Conservation (phyloP, 169 alveolate species). For the Eimeria sp. region DNA sequence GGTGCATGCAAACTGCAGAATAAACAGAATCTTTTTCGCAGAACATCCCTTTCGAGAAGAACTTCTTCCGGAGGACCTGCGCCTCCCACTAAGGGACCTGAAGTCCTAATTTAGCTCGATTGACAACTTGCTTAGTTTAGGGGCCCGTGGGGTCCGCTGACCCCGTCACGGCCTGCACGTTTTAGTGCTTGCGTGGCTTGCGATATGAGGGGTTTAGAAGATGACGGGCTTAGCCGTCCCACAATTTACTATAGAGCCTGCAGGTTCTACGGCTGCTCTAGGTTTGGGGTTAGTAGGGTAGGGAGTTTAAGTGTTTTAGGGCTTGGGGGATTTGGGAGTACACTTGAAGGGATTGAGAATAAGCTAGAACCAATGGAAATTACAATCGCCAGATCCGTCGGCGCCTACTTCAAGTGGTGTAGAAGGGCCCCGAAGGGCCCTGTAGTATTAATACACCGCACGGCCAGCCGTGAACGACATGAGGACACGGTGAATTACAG, state of each 20-base stretch:
- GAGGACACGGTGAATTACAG: background rate
- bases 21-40: slow-evolving; percentile 97
- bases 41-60: slow-evolving; percentile 93
- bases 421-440: background rate
- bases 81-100: slow-evolving; percentile 84
- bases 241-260: background rate
- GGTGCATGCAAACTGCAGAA: slow-evolving; percentile 98
- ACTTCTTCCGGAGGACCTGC: slow-evolving; percentile 91
- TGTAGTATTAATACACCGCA: background rate
- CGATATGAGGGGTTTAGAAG: background rate
- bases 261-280: background rate
- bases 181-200: background rate
- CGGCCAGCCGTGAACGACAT: background rate
- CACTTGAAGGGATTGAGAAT: background rate
- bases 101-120: background rate
- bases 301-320: background rate
- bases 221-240: too few relatives aligned
- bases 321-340: background rate
- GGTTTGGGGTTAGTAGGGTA: background rate
- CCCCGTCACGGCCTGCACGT: background rate
- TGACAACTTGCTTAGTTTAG: background rate
- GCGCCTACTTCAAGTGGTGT: background rate
- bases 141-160: background rate
- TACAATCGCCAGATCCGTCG: background rate
- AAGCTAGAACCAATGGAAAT: background rate